Evolutionary conservation across 2,329 filamentous ascomycete species (phyloP).

Genomic region (Calonectria henricotiae): DNA sequence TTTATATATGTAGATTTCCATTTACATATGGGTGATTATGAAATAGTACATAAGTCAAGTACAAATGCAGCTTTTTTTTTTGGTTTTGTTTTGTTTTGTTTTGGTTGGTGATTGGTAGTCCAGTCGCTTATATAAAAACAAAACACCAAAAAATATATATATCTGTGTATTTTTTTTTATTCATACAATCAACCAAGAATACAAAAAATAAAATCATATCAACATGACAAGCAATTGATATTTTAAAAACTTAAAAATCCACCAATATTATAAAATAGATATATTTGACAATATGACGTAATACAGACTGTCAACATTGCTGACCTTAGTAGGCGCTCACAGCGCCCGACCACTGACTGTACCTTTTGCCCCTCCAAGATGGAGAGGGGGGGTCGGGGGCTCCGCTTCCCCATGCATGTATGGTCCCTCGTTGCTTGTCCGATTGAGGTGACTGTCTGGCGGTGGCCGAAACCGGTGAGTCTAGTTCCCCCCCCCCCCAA

Average conservation of each 20-base stretch:
- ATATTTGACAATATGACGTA: conserved; percentile 4
- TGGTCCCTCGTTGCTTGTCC: conserved; percentile 36
- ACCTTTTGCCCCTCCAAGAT: conserved; percentile 16
- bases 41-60: no score
- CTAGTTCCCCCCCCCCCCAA: conserved; percentile 36
- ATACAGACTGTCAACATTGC: background rate
- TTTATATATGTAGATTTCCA: background rate
- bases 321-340: conserved; percentile 18
- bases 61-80: no score
- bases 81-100: no score
- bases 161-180: background rate
- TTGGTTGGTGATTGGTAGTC: no score
- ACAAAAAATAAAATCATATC: background rate
- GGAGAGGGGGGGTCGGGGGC: conserved; percentile 5
- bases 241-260: background rate
- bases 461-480: conserved; percentile 52
- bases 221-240: background rate
- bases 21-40: no score
- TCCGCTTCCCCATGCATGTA: conserved; percentile 18
- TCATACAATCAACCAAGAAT: background rate
- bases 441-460: conserved; percentile 42
- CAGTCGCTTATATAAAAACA: no score
- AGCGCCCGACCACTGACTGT: conserved; percentile 23
- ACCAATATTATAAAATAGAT: background rate
- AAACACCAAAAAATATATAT: background rate